Percentiles rank a stretch among this genome's conserved stretches.
phyloP scores from a whole-genome alignment of 371 early-diverging fungal species.

The Lichtheimia ramosa region DNA sequence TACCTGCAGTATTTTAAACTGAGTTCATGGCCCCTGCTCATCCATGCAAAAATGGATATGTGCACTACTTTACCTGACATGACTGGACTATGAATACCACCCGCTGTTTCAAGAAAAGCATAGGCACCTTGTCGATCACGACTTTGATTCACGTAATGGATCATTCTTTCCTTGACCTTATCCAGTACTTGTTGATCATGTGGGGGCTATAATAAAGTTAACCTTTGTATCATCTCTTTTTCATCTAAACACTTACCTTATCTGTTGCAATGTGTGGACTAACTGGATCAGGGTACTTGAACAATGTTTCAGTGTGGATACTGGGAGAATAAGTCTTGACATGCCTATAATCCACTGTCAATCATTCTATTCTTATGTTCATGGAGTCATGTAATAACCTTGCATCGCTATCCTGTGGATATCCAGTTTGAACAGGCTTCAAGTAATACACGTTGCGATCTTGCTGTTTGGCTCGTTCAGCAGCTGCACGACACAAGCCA shows the following conservation, averaged over 20 bases:
- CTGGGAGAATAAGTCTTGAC: conserved; percentile 50
- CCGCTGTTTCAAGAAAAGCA: conserved; percentile 68
- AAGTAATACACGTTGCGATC: conserved; percentile 62
- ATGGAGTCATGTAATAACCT: conserved; percentile 44
- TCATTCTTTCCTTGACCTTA: conserved; percentile 41
- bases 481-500: conserved; percentile 62
- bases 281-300: conserved; percentile 74
- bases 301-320: conserved; percentile 54
- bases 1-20: conserved; percentile 28
- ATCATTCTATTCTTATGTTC: background rate
- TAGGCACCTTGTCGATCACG: conserved; percentile 42
- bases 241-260: conserved; percentile 23
- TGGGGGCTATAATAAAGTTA: conserved; percentile 34
- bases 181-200: conserved; percentile 48
- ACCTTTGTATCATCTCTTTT: background rate
- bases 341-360: conserved; percentile 41
- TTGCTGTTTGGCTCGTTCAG: conserved; percentile 41
- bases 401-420: conserved; percentile 77
- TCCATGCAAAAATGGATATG: background rate
- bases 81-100: conserved; percentile 79
- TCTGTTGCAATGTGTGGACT: conserved; percentile 75
- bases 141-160: conserved; percentile 28
- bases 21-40: background rate
- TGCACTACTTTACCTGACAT: conserved; percentile 81
- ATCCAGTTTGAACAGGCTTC: conserved; percentile 88